A percentile compares a stretch with the other conserved stretches of the same genome.
These are phyloP conservation scores for Parmales sp. DNA, from an alignment of 108 stramenopile species.

Conservation along the genomic window DNA sequence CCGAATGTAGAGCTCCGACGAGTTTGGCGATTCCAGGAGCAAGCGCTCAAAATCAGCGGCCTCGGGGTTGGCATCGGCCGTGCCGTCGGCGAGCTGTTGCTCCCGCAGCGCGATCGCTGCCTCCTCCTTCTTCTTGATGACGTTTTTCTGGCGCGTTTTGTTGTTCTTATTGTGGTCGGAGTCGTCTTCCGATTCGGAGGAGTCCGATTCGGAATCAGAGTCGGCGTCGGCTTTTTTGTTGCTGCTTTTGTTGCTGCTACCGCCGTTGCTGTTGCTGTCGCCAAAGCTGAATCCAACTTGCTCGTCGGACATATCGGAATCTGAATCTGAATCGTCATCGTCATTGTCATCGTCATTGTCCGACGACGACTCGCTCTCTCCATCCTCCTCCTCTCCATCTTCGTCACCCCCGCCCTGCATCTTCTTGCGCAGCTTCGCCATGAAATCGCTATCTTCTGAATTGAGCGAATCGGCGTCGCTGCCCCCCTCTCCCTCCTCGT, in stretches of 20 bases:
- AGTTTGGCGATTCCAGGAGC: slow-evolving; percentile 75
- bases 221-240: slow-evolving; percentile 28
- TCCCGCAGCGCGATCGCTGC: slow-evolving; percentile 64
- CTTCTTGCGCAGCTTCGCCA: slow-evolving; percentile 51
- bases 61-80: slow-evolving; percentile 75
- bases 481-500: not conserved
- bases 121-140: slow-evolving; percentile 54
- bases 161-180: slow-evolving; percentile 42
- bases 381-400: slow-evolving; percentile 15
- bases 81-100: slow-evolving; percentile 70
- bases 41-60: slow-evolving; percentile 92
- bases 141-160: slow-evolving; percentile 64
- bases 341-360: slow-evolving; percentile 24
- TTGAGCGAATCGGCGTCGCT: not conserved
- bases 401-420: slow-evolving; percentile 35
- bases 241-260: slow-evolving; percentile 12
- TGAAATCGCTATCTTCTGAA: slow-evolving; percentile 49
- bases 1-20: slow-evolving; percentile 82
- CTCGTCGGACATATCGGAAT: slow-evolving; percentile 35
- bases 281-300: not conserved
- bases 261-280: not conserved
- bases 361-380: slow-evolving; percentile 18
- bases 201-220: slow-evolving; percentile 22
- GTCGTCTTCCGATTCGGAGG: slow-evolving; percentile 38
- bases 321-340: slow-evolving; percentile 64